phyloP scores from a whole-genome alignment of 2,329 filamentous ascomycete genomes.

The Calonectria honghensis region DNA sequence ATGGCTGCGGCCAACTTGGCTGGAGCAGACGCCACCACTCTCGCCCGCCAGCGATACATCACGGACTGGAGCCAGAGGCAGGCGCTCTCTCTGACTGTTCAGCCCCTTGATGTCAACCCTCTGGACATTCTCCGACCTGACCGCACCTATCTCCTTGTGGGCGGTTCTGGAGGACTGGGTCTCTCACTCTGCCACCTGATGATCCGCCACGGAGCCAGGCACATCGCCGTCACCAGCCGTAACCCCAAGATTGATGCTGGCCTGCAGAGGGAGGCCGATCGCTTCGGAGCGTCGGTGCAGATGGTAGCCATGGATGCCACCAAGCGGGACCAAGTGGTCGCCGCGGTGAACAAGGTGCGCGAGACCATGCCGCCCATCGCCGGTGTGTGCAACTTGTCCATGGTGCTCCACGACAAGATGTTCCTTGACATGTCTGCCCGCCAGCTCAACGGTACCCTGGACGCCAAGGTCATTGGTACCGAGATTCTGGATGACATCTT shows the following conservation, averaged over 20 bases:
- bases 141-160: constrained; percentile 10
- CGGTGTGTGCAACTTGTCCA: constrained; percentile 1
- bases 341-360: neutral
- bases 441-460: neutral
- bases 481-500: constrained; percentile 1
- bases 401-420: constrained; percentile 8
- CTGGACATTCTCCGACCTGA: neutral
- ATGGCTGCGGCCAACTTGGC: neutral
- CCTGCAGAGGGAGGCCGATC: neutral
- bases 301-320: constrained; percentile 6
- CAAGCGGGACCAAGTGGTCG: neutral
- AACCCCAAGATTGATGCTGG: constrained; percentile 6
- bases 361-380: neutral
- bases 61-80: neutral
- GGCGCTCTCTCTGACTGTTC: neutral
- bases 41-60: neutral
- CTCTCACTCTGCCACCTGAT: constrained; percentile 5
- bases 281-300: neutral
- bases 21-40: neutral
- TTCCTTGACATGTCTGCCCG: constrained; percentile 9
- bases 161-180: neutral
- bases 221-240: neutral
- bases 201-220: neutral
- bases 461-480: constrained; percentile 9
- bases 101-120: constrained; percentile 1